Evolutionary conservation across 106 monocot species (phyloP), one percentile per base, ranked within the genome.

Genomic region (Xerophyta viscosa): DNA sequence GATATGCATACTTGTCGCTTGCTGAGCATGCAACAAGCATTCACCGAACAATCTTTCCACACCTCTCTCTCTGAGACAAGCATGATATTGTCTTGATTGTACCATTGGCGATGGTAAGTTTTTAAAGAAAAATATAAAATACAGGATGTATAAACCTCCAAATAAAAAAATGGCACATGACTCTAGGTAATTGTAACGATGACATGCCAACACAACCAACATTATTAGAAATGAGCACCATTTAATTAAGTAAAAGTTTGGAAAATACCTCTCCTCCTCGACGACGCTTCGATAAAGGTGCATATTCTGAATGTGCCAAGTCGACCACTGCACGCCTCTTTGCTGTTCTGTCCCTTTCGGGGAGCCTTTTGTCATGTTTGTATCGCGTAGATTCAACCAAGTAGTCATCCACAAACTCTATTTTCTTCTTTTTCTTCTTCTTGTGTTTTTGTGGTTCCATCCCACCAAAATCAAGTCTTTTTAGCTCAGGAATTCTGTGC

Each of bases 221-320:
- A n/a, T n/a, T n/a, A n/a, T n/a, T n/a, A n/a, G n/a, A n/a, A n/a
- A n/a, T n/a, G n/a, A n/a, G n/a, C n/a, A n/a, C n/a, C n/a, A n/a
- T n/a, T n/a, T n/a, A 33, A 33, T 11, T 6, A 33, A 33, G 11
- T 11, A 42, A 0, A 21, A 42, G 13, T 52, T 27, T 63, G n/a
- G 52, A 24, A 20, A 27, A 33, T 86, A 89, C 96, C 89, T 98
- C 89, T 44, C 79, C 96, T 71, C 85, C 86, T 66, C 79, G 75
- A 19, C 85, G 89, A 3, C 96, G 69, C 52, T 98, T 94, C 36
- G 67, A 58, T 66, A 52, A 67, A 31, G 70, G 78, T 23, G 70
- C 71, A 69, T 82, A 66, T 42, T 85, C 96, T 39, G 63, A 25
- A 36, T 57, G 42, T 20, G 28, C 78, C 23, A 78, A 24, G 52